Evolutionary conservation across 2,329 filamentous ascomycete genomes (phyloP).

Genomic region (Stemphylium beticola): DNA sequence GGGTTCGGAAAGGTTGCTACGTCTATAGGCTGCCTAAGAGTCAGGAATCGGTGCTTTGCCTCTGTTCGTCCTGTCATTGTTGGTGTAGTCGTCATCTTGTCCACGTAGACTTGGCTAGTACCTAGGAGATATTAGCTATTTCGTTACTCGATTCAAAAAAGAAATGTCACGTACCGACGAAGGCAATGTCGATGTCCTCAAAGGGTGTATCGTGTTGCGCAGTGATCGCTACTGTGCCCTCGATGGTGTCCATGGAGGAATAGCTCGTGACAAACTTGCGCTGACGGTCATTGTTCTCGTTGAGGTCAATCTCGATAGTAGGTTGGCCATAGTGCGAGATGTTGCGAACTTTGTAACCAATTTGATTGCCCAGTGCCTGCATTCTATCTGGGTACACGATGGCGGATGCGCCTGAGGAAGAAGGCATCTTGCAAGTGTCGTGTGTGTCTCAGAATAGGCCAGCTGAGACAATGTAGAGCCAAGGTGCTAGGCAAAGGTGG

Average conservation of each 20-base stretch:
- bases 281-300: slow-evolving; percentile 38
- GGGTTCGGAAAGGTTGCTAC: slow-evolving; percentile 61
- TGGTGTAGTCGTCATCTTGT: slow-evolving; percentile 59
- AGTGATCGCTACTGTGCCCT: slow-evolving; percentile 60
- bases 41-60: slow-evolving; percentile 66
- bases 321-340: slow-evolving; percentile 46
- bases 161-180: slow-evolving; percentile 55
- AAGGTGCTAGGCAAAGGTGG: slow-evolving; percentile 12
- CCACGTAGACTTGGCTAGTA: slow-evolving; percentile 59
- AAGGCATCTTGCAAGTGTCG: slow-evolving; percentile 27
- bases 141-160: neutral
- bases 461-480: slow-evolving; percentile 14
- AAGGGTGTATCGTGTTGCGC: slow-evolving; percentile 61
- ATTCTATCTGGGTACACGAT: slow-evolving; percentile 33
- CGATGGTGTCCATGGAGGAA: slow-evolving; percentile 64
- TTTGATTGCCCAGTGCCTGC: slow-evolving; percentile 40
- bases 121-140: slow-evolving; percentile 47
- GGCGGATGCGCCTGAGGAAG: slow-evolving; percentile 26
- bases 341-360: slow-evolving; percentile 44
- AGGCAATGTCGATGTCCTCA: slow-evolving; percentile 64
- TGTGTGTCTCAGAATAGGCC: slow-evolving; percentile 15
- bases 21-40: slow-evolving; percentile 65
- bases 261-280: slow-evolving; percentile 54
- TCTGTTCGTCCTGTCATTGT: slow-evolving; percentile 61
- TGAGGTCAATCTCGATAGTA: slow-evolving; percentile 52